Evolutionary conservation across 495 filamentous ascomycete species (phyloP), one percentile per base, ranked within the genome.

Genomic region (Physcia stellaris): DNA sequence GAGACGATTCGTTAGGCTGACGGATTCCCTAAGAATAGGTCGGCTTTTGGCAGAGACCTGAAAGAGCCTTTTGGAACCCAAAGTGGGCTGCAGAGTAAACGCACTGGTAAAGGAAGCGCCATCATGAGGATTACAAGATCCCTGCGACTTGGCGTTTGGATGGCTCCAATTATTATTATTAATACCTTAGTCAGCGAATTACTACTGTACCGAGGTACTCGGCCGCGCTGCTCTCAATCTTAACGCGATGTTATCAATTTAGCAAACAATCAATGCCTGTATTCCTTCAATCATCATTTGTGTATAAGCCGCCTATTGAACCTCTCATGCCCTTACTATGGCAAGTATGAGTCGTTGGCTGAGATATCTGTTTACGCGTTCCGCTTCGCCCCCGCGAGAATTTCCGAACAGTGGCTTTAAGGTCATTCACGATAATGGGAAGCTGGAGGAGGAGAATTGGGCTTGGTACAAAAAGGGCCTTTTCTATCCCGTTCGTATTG

Each of bases 401-500:
- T 22, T 22, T 12, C 33, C 4, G 33, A 15, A n/a, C 5, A 17
- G 13, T n/a, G 1, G 1, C 6, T 35, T 35, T 12, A 15, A 22
- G 4, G 12, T 35, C 15, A 18, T 35, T 5, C n/a, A 22, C 12
- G 13, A 15, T n/a, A 19, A n/a, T 13, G 35, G 34, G 31, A 41
- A 41, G 39, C 9, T 66, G 40, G 59, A 70, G 35, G 65, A 72
- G 48, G 67, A 74, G 52, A 47, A 46, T 12, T 52, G 66, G 43
- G 55, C 60, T 13, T 47, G 51, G 29, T 72, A 68, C 45, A 46
- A 54, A 20, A 43, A 56, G 4, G 54, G 56, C 28, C 48, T 58
- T 21, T 74, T 59, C 50, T 71, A 64, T 50, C 64, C 66, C 4
- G 64, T 66, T 18, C 51, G 52, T 34, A 66, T 72, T 37, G 66